These are phyloP conservation scores for Cinnamomum micranthum DNA, from an alignment of 164 flowering plant species.

Conservation along the genomic window DNA sequence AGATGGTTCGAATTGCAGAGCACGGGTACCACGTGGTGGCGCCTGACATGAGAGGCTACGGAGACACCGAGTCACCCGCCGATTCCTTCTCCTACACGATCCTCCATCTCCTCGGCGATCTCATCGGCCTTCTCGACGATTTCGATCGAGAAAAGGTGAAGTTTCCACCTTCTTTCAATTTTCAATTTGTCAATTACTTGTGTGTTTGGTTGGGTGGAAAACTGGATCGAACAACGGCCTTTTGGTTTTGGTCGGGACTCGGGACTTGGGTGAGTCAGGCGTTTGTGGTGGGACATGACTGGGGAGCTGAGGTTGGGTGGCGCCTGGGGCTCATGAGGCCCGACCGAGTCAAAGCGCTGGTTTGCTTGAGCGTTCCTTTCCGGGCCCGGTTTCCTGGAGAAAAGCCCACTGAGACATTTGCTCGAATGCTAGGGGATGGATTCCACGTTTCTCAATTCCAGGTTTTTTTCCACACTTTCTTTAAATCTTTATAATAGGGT, in stretches of 20 bases:
- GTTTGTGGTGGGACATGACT: conserved; percentile 55
- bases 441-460: conserved; percentile 41
- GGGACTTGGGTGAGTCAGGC: conserved; percentile 19
- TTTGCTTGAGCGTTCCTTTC: conserved; percentile 33
- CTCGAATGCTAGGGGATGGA: conserved; percentile 35
- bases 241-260: too few species aligned
- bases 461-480: conserved; percentile 21
- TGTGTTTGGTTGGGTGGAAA: too few species aligned
- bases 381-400: conserved; percentile 14
- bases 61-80: conserved; percentile 51
- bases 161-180: too few species aligned
- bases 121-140: conserved; percentile 53
- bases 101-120: conserved; percentile 57
- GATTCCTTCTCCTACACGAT: conserved; percentile 34
- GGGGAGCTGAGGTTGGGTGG: conserved; percentile 53
- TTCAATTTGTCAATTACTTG: too few species aligned
- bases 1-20: conserved; percentile 27
- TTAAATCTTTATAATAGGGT: background rate
- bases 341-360: conserved; percentile 43
- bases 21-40: conserved; percentile 44
- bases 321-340: conserved; percentile 45
- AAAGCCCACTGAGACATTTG: conserved; percentile 18
- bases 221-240: too few species aligned
- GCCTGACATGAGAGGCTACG: conserved; percentile 43
- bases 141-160: conserved; percentile 34